Evolutionary conservation across 345 rosid species (phyloP).

Genomic region (Moricandia arvensis): DNA sequence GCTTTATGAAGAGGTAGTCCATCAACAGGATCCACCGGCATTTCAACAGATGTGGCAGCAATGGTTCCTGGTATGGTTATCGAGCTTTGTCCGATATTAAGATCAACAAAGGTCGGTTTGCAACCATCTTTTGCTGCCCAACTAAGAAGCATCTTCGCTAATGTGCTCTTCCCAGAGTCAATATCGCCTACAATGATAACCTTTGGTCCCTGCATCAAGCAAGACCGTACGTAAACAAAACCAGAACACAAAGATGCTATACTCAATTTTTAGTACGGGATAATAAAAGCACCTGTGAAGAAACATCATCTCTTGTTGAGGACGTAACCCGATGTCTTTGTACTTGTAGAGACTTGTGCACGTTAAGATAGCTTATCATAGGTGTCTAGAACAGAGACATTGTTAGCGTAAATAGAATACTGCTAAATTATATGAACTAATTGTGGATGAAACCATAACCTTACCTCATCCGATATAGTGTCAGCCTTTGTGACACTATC

Average conservation of each 20-base stretch:
- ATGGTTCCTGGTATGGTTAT: slow-evolving; percentile 74
- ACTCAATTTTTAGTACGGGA: not conserved
- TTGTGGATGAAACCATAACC: not conserved
- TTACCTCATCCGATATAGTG: not conserved
- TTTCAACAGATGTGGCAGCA: slow-evolving; percentile 68
- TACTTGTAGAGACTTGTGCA: slow-evolving; percentile 54
- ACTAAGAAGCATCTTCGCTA: slow-evolving; percentile 79
- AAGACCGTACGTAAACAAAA: not conserved
- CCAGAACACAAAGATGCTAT: not conserved
- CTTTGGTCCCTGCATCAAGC: slow-evolving; percentile 64
- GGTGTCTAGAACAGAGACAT: not conserved
- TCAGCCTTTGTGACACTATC: not conserved
- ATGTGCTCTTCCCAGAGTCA: slow-evolving; percentile 76
- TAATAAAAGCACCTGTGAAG: slow-evolving; percentile 45
- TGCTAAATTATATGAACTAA: not conserved
- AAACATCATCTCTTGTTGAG: slow-evolving; percentile 14
- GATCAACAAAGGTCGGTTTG: slow-evolving; percentile 77
- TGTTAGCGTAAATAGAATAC: not conserved
- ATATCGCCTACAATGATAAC: slow-evolving; percentile 69
- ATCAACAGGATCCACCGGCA: slow-evolving; percentile 80
- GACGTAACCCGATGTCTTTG: slow-evolving; percentile 49
- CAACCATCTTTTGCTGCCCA: slow-evolving; percentile 91
- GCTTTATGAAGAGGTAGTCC: slow-evolving; percentile 80
- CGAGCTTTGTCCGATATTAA: slow-evolving; percentile 84
- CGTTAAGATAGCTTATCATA: slow-evolving; percentile 29